phyloP scores from a whole-genome alignment of 148 eudicot genomes.

The Spergularia marina region DNA sequence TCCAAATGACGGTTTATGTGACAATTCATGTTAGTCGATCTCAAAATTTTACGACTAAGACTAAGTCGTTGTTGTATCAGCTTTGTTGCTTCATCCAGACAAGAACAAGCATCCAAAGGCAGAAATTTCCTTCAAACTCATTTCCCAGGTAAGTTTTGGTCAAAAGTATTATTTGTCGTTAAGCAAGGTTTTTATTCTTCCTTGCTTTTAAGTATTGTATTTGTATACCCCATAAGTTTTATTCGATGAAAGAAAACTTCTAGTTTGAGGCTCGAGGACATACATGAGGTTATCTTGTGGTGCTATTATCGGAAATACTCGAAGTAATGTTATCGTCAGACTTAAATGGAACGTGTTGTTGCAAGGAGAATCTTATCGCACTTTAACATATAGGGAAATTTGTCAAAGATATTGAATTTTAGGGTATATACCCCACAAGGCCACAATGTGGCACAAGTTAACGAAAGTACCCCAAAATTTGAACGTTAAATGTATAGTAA shows the following conservation, averaged over 20 bases:
- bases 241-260: background rate
- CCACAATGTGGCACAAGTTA: slow-evolving; percentile 7
- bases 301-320: too few species aligned
- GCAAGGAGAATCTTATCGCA: background rate
- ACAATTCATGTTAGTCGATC: too few species aligned
- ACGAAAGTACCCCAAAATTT: background rate
- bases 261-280: slow-evolving; percentile 5
- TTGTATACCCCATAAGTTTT: background rate
- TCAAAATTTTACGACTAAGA: too few species aligned
- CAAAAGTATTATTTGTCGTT: background rate
- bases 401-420: slow-evolving; percentile 12
- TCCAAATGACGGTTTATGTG: too few species aligned
- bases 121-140: slow-evolving; percentile 76
- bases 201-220: too few species aligned
- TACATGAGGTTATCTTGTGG: too few species aligned
- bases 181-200: background rate
- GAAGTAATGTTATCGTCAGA: background rate
- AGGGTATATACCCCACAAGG: slow-evolving; percentile 13
- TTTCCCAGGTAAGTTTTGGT: slow-evolving; percentile 52
- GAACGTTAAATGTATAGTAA: background rate
- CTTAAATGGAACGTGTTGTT: background rate
- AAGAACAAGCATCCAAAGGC: slow-evolving; percentile 86
- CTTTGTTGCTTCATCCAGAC: slow-evolving; percentile 81
- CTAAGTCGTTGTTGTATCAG: slow-evolving; percentile 26
- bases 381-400: background rate